Conservation (phyloP, 1,284 basidiomycete species). For the Puccinia horiana region DNA sequence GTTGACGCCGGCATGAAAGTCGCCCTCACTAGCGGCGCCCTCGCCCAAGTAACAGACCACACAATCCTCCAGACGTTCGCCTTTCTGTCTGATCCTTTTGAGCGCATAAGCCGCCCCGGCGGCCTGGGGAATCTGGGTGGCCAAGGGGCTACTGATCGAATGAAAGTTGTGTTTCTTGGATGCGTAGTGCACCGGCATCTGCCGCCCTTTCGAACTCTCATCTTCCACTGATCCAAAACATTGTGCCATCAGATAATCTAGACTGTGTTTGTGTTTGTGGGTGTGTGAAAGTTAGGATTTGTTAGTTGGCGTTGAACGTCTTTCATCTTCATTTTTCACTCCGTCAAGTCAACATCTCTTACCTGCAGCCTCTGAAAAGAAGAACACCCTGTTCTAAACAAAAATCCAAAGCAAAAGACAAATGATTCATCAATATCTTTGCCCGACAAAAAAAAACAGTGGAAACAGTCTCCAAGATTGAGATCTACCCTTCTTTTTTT, state of each 20-base stretch:
- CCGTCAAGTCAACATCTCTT: slow-evolving; percentile 50
- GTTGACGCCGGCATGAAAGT: slow-evolving; percentile 64
- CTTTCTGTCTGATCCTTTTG: slow-evolving; percentile 72
- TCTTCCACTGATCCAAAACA: slow-evolving; percentile 84
- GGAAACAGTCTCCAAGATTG: slow-evolving; percentile 17
- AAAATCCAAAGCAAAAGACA: background rate
- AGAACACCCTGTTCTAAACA: slow-evolving; percentile 83
- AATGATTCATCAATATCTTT: background rate
- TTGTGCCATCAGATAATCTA: slow-evolving; percentile 71
- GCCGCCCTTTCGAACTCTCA: slow-evolving; percentile 76
- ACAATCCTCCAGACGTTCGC: slow-evolving; percentile 62
- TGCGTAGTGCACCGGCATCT: slow-evolving; percentile 80
- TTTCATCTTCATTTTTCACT: background rate
- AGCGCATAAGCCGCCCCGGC: slow-evolving; percentile 89
- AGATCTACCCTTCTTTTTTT: background rate
- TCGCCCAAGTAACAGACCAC: slow-evolving; percentile 89
- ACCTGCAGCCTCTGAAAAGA: slow-evolving; percentile 76
- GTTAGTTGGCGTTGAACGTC: no score
- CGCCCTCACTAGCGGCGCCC: slow-evolving; percentile 65
- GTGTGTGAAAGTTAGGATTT: background rate
- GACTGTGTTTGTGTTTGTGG: slow-evolving; percentile 33
- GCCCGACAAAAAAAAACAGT: slow-evolving; percentile 65
- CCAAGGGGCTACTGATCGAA: slow-evolving; percentile 89
- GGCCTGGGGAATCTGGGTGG: slow-evolving; percentile 92
- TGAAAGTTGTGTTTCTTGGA: slow-evolving; percentile 82